phyloP scores from a whole-genome alignment of 192 early-diverging fungal genomes.

The Coemansia sp. region DNA sequence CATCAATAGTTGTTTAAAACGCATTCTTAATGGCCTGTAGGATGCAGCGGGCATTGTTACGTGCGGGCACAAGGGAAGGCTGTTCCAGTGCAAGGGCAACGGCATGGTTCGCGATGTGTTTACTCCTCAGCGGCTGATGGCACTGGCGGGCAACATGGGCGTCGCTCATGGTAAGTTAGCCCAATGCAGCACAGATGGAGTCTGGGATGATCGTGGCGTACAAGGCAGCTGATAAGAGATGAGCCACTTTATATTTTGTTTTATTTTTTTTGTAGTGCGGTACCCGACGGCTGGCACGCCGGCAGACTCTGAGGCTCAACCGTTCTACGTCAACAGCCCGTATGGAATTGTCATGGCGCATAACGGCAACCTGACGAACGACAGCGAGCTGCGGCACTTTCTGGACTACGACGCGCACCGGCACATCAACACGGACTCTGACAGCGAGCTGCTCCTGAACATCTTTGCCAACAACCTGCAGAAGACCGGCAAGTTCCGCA shows the following conservation, averaged over 20 bases:
- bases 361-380: conserved; percentile 98
- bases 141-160: conserved; percentile 85
- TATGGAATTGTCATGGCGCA: conserved; percentile 97
- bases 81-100: conserved; percentile 99
- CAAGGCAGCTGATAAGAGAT: neutral
- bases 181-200: neutral
- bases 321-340: conserved; percentile 99
- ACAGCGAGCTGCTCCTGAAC: conserved; percentile 97
- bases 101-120: conserved; percentile 99
- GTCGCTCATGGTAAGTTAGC: conserved; percentile 88
- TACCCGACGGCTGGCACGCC: conserved; percentile 99
- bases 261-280: conserved; percentile 64
- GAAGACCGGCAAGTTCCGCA: conserved; percentile 92
- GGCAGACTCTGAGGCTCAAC: conserved; percentile 95
- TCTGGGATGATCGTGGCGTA: neutral
- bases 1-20: neutral
- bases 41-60: conserved; percentile 99
- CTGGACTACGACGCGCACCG: conserved; percentile 95
- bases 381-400: conserved; percentile 81
- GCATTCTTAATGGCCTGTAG: conserved; percentile 51
- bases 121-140: conserved; percentile 70
- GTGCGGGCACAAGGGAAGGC: conserved; percentile 91
- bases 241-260: neutral
- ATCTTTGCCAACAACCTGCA: conserved; percentile 97
- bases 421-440: conserved; percentile 99